Evolutionary conservation across 768 basidiomycete genomes (phyloP), one percentile per base, ranked within the genome.

Genomic region (Gloeophyllum trabeum): DNA sequence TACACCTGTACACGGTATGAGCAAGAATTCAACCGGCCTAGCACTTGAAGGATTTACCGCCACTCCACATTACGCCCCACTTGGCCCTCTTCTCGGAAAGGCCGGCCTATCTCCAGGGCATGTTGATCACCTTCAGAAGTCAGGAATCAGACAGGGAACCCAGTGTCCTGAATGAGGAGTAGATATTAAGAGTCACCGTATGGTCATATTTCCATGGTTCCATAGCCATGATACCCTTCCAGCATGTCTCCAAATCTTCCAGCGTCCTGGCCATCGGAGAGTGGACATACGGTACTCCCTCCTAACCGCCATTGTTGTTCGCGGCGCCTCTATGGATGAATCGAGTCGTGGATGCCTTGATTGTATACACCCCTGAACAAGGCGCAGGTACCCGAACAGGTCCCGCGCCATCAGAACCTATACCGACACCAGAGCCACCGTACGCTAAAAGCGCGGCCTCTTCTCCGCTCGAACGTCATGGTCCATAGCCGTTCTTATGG

Each of bases 381-480:
- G 80, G 73, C 1, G 81, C 71, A 3, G 82, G 82, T 5, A 70
- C 69, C 16, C 81, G 70, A 32, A 86, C 72, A 24, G 74, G 76
- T 2, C 81, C 83, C 6, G 75, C 81, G 18, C 83, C 76, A 44
- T 83, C 81, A 4, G 79, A 76, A 5, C 81, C 81, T 34, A 82
- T 62, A 36, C 71, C 73, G 43, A 75, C 52, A 16, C 63, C 54
- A 18, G 59, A 57, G 6, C 73, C 73, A 7, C 63, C 61, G 26
- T 57, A 53, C 0, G 73, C 72, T 2, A 75, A 51, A 16, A 75
- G 58, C 5, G 74, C 70, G 1, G 57, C 65, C 18, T 73, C 74
- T 4, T 74, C 73, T 21, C 73, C 73, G 0, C 69, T 70, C 0
- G 72, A 74, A 19, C 68, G 74, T 3, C 73, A 71, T 7, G 62